Base-by-base conservation (phyloP, 805 yeast genomes). In the Priceomyces medius region DNA sequence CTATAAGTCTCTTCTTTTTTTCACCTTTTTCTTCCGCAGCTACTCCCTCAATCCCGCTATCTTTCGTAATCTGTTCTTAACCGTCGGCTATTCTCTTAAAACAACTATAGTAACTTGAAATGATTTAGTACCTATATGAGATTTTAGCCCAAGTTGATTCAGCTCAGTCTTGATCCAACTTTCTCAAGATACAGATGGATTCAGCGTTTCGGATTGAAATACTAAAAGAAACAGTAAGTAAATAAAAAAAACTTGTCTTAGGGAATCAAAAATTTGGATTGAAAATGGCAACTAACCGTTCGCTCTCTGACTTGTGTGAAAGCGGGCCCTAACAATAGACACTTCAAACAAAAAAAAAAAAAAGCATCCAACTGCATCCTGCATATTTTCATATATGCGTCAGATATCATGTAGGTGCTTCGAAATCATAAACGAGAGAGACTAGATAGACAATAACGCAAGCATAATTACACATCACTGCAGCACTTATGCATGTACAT, bases 241-340 rank as follows among this genome's bases (percentile, higher is more conserved):
- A 26, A 6, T 10, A 26, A 26, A n/a, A 10, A 26, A 26, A 21
- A 7, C 24, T 21, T 21, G 8, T 7, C 6, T 9, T 21, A 5
- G 29, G 29, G 29, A 26, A 26, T 26, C 29, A 26, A 26, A 26
- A 26, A 26, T 12, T 10, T n/a, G 29, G 12, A 5, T 26, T 8
- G 29, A 26, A 26, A 26, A 26, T 26, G 29, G 29, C 29, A 26
- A n/a, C 29, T 10, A 5, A 26, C 29, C 10, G 12, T 26, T 26
- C 14, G 29, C n/a, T 8, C 29, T n/a, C 29, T 6, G 5, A 26
- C 29, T 26, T 26, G 29, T 26, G 29, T 31, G 14, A 17, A 17
- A 31, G 34, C 21, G 20, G 34, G 34, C 37, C n/a, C 26, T 14
- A 33, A 33, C 26, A 33, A 33, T n/a, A 33, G 20, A 33, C 10